Base-by-base conservation (phyloP, 192 early-diverging fungal genomes). In the Linnemannia hyalina region DNA sequence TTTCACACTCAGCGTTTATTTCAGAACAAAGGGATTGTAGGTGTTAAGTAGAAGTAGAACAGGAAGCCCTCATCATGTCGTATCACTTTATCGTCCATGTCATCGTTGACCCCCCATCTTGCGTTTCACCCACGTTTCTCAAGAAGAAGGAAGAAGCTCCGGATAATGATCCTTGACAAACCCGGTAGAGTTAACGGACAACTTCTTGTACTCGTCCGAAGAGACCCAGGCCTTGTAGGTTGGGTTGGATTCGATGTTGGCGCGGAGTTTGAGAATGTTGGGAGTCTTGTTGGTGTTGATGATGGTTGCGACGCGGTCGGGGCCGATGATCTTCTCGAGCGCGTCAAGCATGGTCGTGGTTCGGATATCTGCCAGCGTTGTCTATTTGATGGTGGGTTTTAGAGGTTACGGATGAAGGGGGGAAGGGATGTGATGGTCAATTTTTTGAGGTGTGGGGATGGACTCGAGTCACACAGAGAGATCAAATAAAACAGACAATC, bases 191-290 rank as follows among this genome's bases (percentile, higher is more conserved):
- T 54, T 72, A 23, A 29, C 70, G 54, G 72, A 46, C 26, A 77
- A 49, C 35, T 82, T 82, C n/a, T 76, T 47, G 75, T 82, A 82
- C 11, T 77, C 81, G 3, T 76, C 81, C 3, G 81, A 82, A 10
- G 40, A 16, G 60, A 65, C 65, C 81, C 81, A 82, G 70, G 69
- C 23, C 32, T 35, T 55, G 54, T 82, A 82, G 20, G 75, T 77
- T 22, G 68, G 52, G 55, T 82, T 76, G 75, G 41, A 16, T 49
- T 82, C 75, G 63, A 82, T 63, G 15, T 72, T 77, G 32, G 22
- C 22, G 23, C 75, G 75, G 36, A 82, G 60, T 20, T 77, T 82
- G 70, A 65, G 20, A 42, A 82, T 55, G 4, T 44, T 71, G 0
- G 81, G 81, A 15, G 81, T 82, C n/a, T 49, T 77, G 6, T 60